A percentile compares a stretch with the other conserved stretches of the same genome.
Conservation (phyloP, 108 stramenopile genomes). For the Chaetoceros muelleri region DNA sequence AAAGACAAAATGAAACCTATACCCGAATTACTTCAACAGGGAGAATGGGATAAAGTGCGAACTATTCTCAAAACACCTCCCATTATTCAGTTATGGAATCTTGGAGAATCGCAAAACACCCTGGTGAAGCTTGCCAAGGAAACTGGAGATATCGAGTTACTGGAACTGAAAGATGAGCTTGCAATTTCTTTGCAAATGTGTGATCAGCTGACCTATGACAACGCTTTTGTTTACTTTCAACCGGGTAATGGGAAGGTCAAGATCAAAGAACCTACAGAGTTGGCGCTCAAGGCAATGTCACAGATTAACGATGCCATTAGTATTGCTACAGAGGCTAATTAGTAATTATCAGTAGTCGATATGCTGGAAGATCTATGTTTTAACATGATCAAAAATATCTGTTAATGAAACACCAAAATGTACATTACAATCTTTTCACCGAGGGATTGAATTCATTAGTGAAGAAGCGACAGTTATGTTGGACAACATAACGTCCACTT, state of each 20-base stretch:
- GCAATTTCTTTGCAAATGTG: constrained; percentile 56
- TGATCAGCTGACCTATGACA: constrained; percentile 68
- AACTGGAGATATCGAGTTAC: constrained; percentile 45
- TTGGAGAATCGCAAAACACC: constrained; percentile 51
- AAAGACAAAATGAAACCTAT: constrained; percentile 28
- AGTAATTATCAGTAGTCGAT: too few species aligned
- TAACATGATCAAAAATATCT: too few species aligned
- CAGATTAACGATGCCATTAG: constrained; percentile 31
- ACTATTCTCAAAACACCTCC: constrained; percentile 67
- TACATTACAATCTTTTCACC: too few species aligned
- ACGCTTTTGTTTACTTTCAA: constrained; percentile 64
- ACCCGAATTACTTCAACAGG: constrained; percentile 32
- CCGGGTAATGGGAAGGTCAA: constrained; percentile 61
- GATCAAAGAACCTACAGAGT: constrained; percentile 43
- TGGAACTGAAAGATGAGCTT: constrained; percentile 67
- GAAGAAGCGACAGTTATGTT: not conserved
- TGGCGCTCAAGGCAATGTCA: constrained; percentile 37
- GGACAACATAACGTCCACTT: not conserved
- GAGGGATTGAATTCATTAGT: too few species aligned
- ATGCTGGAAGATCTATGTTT: too few species aligned
- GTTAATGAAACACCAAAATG: too few species aligned
- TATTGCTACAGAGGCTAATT: constrained; percentile 8
- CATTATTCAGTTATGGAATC: constrained; percentile 63
- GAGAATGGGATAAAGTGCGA: constrained; percentile 63
- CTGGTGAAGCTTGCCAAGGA: constrained; percentile 47